Evolutionary conservation across 148 eudicot species (phyloP).

Genomic region (Gaultheria prostrata): DNA sequence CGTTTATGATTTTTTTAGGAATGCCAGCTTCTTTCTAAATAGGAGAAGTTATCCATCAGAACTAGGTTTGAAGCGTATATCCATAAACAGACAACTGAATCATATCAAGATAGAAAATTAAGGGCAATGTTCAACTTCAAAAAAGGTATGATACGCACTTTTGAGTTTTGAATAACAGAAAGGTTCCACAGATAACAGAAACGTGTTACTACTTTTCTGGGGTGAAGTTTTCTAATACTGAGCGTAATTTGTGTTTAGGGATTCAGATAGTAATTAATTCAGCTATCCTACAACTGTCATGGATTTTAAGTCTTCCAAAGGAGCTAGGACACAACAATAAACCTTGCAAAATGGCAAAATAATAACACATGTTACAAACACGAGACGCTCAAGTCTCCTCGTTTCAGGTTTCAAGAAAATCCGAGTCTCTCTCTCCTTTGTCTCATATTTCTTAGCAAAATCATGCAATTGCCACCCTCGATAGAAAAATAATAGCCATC

Average conservation of each 20-base stretch:
- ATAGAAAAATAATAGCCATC: neutral
- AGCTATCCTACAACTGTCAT: neutral
- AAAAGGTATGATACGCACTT: neutral
- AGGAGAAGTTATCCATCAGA: constrained; percentile 16
- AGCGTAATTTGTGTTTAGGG: neutral
- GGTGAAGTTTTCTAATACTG: neutral
- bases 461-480: neutral
- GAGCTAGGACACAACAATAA: neutral
- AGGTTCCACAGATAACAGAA: neutral
- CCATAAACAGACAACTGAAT: neutral
- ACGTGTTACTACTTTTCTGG: neutral
- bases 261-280: neutral
- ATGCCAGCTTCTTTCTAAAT: constrained; percentile 79
- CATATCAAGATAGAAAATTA: neutral
- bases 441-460: neutral
- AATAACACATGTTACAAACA: neutral
- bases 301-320: neutral
- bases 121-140: neutral
- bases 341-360: neutral
- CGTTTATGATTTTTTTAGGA: constrained; percentile 62
- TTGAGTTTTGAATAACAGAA: neutral
- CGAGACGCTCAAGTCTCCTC: neutral
- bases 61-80: neutral
- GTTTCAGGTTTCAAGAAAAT: neutral
- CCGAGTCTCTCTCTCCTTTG: neutral